These are phyloP conservation scores for Microdochium trichocladiopsis DNA, from an alignment of 2,329 filamentous ascomycete genomes.

Conservation along the genomic window DNA sequence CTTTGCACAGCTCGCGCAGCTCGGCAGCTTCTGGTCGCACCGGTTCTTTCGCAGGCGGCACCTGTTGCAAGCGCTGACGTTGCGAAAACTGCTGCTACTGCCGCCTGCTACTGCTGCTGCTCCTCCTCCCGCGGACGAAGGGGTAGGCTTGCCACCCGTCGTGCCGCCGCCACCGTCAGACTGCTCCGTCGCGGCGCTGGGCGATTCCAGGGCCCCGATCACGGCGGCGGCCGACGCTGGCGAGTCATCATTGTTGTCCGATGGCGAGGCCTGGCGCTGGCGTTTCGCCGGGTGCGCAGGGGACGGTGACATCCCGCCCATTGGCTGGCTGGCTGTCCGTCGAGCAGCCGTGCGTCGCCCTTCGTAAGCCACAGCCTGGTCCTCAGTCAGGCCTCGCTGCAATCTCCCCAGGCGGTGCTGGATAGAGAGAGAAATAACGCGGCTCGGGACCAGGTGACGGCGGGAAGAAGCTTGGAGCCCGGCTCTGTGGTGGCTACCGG, in stretches of 20 bases:
- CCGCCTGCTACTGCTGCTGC: conserved; percentile 35
- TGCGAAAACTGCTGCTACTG: conserved; percentile 66
- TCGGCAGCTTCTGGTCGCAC: conserved; percentile 88
- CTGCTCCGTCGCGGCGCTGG: conserved; percentile 15
- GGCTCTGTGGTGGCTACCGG: no score
- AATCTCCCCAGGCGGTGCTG: no score
- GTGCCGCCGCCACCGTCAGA: conserved; percentile 16
- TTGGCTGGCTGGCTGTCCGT: no score
- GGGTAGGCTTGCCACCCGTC: not conserved
- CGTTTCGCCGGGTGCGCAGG: conserved; percentile 45
- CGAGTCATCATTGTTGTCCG: conserved; percentile 24
- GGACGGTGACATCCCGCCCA: conserved; percentile 22
- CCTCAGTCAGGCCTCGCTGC: no score
- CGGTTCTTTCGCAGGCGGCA: conserved; percentile 89
- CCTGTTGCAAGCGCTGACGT: conserved; percentile 90
- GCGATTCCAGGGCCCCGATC: conserved; percentile 25
- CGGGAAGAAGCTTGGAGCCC: no score
- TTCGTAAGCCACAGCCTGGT: no score
- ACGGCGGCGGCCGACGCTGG: conserved; percentile 28
- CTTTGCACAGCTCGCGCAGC: conserved; percentile 88
- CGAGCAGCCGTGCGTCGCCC: no score
- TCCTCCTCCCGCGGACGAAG: not conserved
- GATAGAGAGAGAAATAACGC: no score
- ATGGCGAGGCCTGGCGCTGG: conserved; percentile 44
- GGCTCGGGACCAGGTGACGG: no score